Conservation (phyloP, 176 grass and related monocot genomes). For the Oryza glaberrima region DNA sequence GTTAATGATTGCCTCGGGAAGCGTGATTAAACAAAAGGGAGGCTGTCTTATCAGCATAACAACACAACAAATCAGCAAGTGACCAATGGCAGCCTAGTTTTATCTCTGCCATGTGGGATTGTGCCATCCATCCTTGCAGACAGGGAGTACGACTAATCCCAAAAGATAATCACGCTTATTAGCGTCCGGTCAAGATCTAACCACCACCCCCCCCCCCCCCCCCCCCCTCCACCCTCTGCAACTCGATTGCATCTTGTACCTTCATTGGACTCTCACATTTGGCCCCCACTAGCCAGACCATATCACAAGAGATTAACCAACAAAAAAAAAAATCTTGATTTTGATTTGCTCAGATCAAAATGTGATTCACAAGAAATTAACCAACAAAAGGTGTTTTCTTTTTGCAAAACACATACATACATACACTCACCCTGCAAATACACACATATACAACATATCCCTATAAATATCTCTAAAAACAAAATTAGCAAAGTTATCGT, state of each 20-base stretch:
- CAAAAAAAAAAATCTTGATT: no score
- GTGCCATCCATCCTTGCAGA: not conserved
- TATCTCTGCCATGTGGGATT: constrained; percentile 30
- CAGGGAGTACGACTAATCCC: not conserved
- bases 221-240: not conserved
- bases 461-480: no score
- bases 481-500: no score
- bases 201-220: constrained; percentile 38
- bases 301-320: not conserved
- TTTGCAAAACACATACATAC: no score
- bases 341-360: not conserved
- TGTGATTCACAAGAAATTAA: no score
- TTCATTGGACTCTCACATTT: not conserved
- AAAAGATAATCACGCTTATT: constrained; percentile 21
- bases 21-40: constrained; percentile 24
- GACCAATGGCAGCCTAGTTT: not conserved
- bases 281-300: not conserved
- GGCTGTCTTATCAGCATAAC: not conserved
- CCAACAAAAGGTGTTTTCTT: no score
- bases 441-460: no score
- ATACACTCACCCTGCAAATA: no score
- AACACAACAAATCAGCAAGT: not conserved
- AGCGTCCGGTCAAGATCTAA: constrained; percentile 68
- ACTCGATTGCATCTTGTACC: constrained; percentile 32
- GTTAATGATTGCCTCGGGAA: constrained; percentile 50